Evolutionary conservation across 108 stramenopile species (phyloP).

Genomic region (Skeletonema grethae): DNA sequence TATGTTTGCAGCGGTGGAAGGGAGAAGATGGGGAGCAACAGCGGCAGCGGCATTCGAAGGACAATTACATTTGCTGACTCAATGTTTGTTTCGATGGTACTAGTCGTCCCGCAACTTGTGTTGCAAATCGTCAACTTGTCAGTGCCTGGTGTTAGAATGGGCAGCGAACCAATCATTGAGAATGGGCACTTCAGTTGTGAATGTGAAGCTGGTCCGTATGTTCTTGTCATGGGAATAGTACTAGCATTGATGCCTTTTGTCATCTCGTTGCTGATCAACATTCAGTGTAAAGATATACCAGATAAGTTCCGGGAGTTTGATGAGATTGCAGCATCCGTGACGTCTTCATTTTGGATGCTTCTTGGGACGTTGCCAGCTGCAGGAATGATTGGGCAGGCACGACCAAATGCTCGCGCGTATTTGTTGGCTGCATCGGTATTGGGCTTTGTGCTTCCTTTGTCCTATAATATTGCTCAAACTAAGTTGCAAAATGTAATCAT

Average conservation of each 20-base stretch:
- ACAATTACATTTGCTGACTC: too few species aligned
- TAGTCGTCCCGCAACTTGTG: neutral
- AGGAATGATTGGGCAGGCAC: neutral
- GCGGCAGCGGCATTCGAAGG: neutral
- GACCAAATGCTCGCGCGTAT: neutral
- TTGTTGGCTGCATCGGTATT: conserved; percentile 3
- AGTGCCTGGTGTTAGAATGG: conserved; percentile 1
- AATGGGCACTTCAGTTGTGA: neutral
- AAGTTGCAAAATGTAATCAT: neutral
- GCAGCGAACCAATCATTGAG: neutral
- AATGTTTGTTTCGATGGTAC: neutral
- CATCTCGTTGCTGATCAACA: conserved; percentile 1
- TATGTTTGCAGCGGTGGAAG: neutral
- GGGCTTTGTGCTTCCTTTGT: neutral
- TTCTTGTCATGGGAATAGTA: neutral
- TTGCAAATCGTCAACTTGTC: conserved; percentile 3
- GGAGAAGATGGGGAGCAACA: neutral
- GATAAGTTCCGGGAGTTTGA: neutral
- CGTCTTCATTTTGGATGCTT: too few species aligned
- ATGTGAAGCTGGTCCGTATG: neutral
- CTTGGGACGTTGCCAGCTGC: neutral
- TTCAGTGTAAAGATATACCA: neutral
- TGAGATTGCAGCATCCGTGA: neutral
- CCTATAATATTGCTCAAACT: neutral
- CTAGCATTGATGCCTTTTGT: neutral